These are phyloP conservation scores for Claviceps purpurea DNA, from an alignment of 2,329 filamentous ascomycete genomes.

Conservation along the genomic window DNA sequence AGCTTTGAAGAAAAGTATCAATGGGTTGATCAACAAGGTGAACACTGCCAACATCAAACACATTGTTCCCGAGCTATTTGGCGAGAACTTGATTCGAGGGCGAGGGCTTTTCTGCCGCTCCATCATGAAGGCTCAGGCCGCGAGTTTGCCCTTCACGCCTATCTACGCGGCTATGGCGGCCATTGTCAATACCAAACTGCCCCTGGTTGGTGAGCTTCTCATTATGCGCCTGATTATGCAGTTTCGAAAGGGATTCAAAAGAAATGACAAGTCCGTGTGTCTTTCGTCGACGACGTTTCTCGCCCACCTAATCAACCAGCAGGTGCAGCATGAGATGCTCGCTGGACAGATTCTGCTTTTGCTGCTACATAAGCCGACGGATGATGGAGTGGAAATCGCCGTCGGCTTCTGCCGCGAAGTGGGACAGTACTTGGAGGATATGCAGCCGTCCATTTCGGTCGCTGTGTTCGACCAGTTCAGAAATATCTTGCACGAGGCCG, in stretches of 20 bases:
- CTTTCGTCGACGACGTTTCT: slow-evolving; percentile 88
- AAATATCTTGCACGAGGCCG: slow-evolving; percentile 88
- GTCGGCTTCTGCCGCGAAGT: slow-evolving; percentile 88
- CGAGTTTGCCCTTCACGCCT: slow-evolving; percentile 87
- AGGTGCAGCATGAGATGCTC: slow-evolving; percentile 87
- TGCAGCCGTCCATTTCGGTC: slow-evolving; percentile 77
- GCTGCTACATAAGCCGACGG: slow-evolving; percentile 88
- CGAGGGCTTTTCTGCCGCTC: slow-evolving; percentile 87
- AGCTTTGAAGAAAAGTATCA: slow-evolving; percentile 95
- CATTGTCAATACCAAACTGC: slow-evolving; percentile 94
- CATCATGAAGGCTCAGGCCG: slow-evolving; percentile 97
- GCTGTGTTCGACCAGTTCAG: slow-evolving; percentile 93
- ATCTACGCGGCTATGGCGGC: slow-evolving; percentile 94
- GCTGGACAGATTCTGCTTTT: slow-evolving; percentile 84
- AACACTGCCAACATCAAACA: slow-evolving; percentile 96
- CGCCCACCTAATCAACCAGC: slow-evolving; percentile 89
- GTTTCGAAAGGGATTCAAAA: slow-evolving; percentile 88
- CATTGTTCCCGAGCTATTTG: slow-evolving; percentile 91
- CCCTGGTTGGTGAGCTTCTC: slow-evolving; percentile 83
- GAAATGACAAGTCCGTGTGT: slow-evolving; percentile 95
- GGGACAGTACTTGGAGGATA: slow-evolving; percentile 87
- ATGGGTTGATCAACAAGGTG: slow-evolving; percentile 97
- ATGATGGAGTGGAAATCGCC: slow-evolving; percentile 95
- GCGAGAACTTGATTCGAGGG: slow-evolving; percentile 84
- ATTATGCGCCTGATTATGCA: slow-evolving; percentile 76